Percentiles rank a stretch among this genome's conserved stretches.
Conservation (phyloP, 2,329 filamentous ascomycete species). For the Scedosporium apiospermum region DNA sequence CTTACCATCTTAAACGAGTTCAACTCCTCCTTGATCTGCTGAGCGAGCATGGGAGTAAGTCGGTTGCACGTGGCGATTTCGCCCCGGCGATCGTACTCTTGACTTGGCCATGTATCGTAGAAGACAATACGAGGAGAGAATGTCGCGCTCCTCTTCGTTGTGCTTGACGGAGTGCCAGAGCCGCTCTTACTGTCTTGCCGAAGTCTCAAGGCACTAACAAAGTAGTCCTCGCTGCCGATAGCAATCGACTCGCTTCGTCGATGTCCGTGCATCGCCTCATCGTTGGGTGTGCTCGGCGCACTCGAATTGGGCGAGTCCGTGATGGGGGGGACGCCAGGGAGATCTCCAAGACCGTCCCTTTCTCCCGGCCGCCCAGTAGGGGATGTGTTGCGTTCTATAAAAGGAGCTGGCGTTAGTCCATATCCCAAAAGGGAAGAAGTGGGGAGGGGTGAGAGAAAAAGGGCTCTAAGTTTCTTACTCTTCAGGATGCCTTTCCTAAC, state of each 20-base stretch:
- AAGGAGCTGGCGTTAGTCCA: background rate
- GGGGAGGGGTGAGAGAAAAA: background rate
- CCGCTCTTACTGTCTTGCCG: conserved; percentile 70
- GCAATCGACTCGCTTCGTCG: conserved; percentile 60
- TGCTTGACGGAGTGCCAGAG: conserved; percentile 64
- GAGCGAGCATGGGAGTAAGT: conserved; percentile 89
- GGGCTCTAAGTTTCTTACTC: conserved; percentile 39
- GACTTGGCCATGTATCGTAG: conserved; percentile 90
- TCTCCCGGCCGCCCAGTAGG: background rate
- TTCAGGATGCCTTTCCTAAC: conserved; percentile 96
- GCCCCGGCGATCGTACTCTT: conserved; percentile 91
- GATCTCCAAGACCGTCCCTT: conserved; percentile 16
- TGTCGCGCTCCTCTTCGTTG: conserved; percentile 52
- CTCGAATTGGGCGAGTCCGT: conserved; percentile 77
- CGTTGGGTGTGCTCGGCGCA: conserved; percentile 77
- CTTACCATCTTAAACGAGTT: conserved; percentile 93
- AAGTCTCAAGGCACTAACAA: conserved; percentile 66
- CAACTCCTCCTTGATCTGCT: conserved; percentile 98
- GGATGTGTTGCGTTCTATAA: background rate
- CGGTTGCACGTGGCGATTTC: conserved; percentile 98
- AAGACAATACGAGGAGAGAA: conserved; percentile 94
- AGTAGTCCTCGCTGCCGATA: conserved; percentile 81
- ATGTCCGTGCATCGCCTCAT: conserved; percentile 57
- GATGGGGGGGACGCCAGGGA: conserved; percentile 52
- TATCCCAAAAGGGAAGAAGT: too few species aligned